A percentile compares a stretch with the other conserved stretches of the same genome.
These are phyloP conservation scores for Crassisporium funariophilum DNA, from an alignment of 768 basidiomycete genomes.

Conservation along the genomic window DNA sequence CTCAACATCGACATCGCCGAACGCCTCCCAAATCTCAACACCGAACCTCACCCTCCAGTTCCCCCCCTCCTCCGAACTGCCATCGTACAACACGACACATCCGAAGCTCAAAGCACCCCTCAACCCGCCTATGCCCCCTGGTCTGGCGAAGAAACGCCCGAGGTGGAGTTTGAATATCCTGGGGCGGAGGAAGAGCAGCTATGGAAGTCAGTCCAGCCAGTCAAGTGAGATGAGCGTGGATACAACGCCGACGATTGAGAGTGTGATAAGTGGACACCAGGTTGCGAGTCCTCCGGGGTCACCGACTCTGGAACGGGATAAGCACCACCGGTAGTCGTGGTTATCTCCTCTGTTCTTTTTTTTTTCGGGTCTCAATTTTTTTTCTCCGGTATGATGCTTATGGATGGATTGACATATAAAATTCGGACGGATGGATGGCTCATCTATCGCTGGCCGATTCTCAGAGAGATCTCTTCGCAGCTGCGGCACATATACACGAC, in stretches of 20 bases:
- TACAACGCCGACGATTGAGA: not conserved
- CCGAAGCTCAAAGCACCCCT: conserved; percentile 18
- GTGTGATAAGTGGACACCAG: not conserved
- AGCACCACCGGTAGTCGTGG: not conserved
- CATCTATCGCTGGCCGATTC: too few species aligned
- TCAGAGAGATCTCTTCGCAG: too few species aligned
- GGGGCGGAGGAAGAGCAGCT: conserved; percentile 11
- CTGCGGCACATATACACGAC: too few species aligned
- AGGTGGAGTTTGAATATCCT: conserved; percentile 17
- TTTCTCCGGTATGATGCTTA: not conserved
- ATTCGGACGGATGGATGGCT: too few species aligned
- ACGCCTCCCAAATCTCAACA: conserved; percentile 3
- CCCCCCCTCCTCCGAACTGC: not conserved
- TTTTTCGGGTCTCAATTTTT: not conserved
- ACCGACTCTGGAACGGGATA: not conserved
- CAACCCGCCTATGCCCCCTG: conserved; percentile 17
- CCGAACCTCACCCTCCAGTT: not conserved
- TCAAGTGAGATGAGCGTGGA: not conserved
- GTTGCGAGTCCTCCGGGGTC: not conserved
- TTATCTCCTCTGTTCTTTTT: not conserved
- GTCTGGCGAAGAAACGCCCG: conserved; percentile 16
- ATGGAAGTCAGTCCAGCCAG: not conserved
- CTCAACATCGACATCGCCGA: not conserved
- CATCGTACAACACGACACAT: conserved; percentile 9
- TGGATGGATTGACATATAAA: too few species aligned